Evolutionary conservation across 78 protist genomes (phyloP), one percentile per base, ranked within the genome.

Genomic region (Dictyostelium intermedium): DNA sequence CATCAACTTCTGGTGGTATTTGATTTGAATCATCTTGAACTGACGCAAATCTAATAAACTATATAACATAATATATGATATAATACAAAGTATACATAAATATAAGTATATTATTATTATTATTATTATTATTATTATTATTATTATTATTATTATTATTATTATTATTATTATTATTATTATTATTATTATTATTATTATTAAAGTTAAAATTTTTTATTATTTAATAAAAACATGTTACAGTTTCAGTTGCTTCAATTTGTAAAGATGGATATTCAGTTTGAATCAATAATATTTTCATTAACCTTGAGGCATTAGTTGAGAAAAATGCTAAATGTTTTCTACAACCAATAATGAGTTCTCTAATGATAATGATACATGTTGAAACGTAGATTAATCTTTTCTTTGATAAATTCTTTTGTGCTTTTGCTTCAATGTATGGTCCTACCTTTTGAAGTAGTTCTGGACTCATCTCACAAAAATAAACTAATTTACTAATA

Each of bases 161-260:
- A n/a, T n/a, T n/a, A n/a, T n/a, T n/a, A n/a, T n/a, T n/a, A n/a
- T n/a, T n/a, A n/a, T n/a, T n/a, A n/a, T n/a, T n/a, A n/a, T n/a
- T n/a, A n/a, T n/a, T n/a, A n/a, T n/a, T n/a, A n/a, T n/a, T n/a
- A n/a, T n/a, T n/a, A n/a, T n/a, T n/a, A n/a, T n/a, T n/a, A n/a
- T n/a, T n/a, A n/a, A n/a, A n/a, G n/a, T n/a, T n/a, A n/a, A n/a
- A n/a, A n/a, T n/a, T 27, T n/a, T 66, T n/a, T 66, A 66, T 66
- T 23, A 27, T 66, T 4, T 66, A 25, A 32, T 30, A 32, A 61
- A 61, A 63, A 74, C 72, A n/a, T n/a, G n/a, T 8, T 86, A 86
- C 92, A 37, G 94, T 89, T 70, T 89, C 87, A 7, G 94, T 89
- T n/a, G 94, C 94, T 47, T 89, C 94, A 80, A 89, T 89, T 69